Conservation (phyloP, 1,139 yeast species). For the Yamadazyma aaseri region DNA sequence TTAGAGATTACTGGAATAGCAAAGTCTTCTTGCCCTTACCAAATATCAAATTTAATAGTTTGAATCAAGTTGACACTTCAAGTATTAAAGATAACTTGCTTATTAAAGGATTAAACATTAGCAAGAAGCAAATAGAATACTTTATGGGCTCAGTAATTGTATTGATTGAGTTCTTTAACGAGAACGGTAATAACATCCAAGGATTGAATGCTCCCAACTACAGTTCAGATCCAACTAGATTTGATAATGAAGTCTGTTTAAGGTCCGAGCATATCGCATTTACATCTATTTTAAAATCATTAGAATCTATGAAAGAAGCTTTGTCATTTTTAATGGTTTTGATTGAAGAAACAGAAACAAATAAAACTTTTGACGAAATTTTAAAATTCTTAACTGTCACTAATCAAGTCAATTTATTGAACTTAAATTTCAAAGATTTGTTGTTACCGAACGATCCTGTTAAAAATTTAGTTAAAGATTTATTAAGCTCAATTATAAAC, state of each 20-base stretch:
- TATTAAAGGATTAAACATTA: conserved; percentile 46
- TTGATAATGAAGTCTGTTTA: conserved; percentile 64
- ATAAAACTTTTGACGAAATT: conserved; percentile 55
- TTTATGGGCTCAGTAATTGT: conserved; percentile 66
- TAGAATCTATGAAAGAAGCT: conserved; percentile 84
- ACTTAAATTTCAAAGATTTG: conserved; percentile 69
- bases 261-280: conserved; percentile 94
- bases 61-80: conserved; percentile 37
- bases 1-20: conserved; percentile 75
- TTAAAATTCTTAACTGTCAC: conserved; percentile 66
- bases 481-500: conserved; percentile 84
- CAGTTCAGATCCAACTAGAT: conserved; percentile 47
- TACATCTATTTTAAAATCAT: conserved; percentile 70
- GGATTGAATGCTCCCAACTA: conserved; percentile 56
- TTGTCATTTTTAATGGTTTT: conserved; percentile 81
- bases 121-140: conserved; percentile 58
- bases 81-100: conserved; percentile 49
- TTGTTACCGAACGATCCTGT: conserved; percentile 63
- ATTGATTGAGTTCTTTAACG: conserved; percentile 55
- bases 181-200: conserved; percentile 60
- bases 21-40: conserved; percentile 59
- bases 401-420: conserved; percentile 65
- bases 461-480: conserved; percentile 78
- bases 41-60: conserved; percentile 38
- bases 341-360: conserved; percentile 65